Evolutionary conservation across 305 asterid species (phyloP).

Genomic region (Solanum chacoense): DNA sequence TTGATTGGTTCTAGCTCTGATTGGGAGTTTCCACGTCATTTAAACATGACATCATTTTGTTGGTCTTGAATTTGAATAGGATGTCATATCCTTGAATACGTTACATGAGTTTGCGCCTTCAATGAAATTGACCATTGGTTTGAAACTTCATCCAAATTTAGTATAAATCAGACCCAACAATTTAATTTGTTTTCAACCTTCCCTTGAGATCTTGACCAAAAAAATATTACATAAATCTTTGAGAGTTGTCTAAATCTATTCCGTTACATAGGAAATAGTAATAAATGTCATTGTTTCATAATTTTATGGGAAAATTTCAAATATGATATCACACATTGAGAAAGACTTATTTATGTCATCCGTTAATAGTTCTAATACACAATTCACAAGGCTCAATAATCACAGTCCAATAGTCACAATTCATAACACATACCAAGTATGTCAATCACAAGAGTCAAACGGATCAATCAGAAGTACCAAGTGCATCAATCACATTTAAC

Average conservation of each 20-base stretch:
- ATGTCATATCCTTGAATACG: background rate
- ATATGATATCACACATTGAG: background rate
- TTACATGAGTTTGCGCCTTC: background rate
- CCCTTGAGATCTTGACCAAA: background rate
- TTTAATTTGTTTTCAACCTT: background rate
- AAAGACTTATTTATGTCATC: too few relatives aligned
- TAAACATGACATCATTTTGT: background rate
- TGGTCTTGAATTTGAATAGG: background rate
- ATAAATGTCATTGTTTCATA: too few relatives aligned
- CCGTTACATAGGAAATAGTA: too few relatives aligned
- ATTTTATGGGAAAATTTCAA: too few relatives aligned
- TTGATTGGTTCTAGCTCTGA: background rate
- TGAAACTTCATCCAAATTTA: background rate
- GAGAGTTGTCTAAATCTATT: background rate
- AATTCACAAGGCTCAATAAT: too few relatives aligned
- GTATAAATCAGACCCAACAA: background rate
- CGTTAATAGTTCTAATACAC: background rate
- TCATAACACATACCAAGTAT: background rate
- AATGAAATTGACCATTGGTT: background rate
- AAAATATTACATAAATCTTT: background rate
- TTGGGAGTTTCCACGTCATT: background rate
- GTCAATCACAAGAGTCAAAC: background rate
- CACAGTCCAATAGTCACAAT: background rate
- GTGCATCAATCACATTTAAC: background rate
- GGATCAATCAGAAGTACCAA: background rate